Base-by-base conservation (phyloP, 306 rosid species). In the Begonia masoniana region DNA sequence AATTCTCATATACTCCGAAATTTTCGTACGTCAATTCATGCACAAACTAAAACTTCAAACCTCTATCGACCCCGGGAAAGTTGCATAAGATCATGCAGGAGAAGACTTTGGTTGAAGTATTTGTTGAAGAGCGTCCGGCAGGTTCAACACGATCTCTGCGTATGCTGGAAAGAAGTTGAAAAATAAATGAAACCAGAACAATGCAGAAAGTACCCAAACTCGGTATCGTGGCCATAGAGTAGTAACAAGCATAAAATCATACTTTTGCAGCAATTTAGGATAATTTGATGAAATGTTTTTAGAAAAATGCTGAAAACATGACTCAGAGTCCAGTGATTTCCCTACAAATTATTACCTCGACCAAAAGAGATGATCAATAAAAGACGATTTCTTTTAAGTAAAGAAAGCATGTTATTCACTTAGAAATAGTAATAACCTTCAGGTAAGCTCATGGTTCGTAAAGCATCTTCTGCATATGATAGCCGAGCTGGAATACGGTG, bases 401-500 rank as follows among this genome's bases (percentile, higher is more conserved):
- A 11, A 10, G 49, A 45, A 45, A 45, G 49, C n/a, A 45, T 45
- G 49, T 11, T 43, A 43, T 17, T 9, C 13, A 52, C 9, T 42
- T 31, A 41, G 48, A 71, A 68, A 51, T 17, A 61, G 42, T 47
- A 52, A 57, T 43, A 62, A 83, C 99, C 99, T 86, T 77, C 93
- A 4, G 85, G 95, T 61, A 83, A 71, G 77, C 99, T 92, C 88
- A 70, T 74, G 57, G 74, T 76, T 71, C 78, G 79, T 50, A 92
- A 72, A 67, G 99, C 95, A 54, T 83, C 95, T 71, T 92, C 99
- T 8, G 96, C 99, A 54, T 86, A 86, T 21, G 81, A 57, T 53
- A 92, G 68, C 52, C 84, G 91, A 53, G 81, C 50, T 39, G 96
- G 92, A 43, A 70, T 48, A 46, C 72, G 58, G 55, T 68, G 81